These are phyloP conservation scores for Blastocystis sp. DNA, from an alignment of 352 stramenopile species.

Conservation along the genomic window DNA sequence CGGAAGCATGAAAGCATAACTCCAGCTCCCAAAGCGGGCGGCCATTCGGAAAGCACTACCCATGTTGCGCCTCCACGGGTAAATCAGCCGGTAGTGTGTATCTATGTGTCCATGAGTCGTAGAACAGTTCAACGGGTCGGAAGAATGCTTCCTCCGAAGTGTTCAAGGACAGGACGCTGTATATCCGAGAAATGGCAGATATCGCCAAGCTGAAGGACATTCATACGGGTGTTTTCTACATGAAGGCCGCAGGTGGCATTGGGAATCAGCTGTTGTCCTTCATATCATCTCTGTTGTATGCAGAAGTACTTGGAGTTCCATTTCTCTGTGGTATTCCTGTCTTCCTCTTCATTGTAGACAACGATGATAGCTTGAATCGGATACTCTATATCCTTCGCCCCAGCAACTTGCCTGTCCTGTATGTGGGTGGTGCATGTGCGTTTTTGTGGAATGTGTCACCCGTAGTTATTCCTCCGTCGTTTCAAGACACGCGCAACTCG, in stretches of 20 bases:
- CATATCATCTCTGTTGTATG: conserved; percentile 4
- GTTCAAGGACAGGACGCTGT: conserved; percentile 14
- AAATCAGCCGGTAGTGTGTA: too few species aligned
- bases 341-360: neutral
- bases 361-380: conserved; percentile 4
- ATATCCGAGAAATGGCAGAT: conserved; percentile 2
- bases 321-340: conserved; percentile 25
- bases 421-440: neutral
- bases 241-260: conserved; percentile 21
- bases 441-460: neutral
- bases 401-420: neutral
- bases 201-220: neutral
- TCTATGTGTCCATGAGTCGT: too few species aligned
- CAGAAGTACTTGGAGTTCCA: conserved; percentile 4
- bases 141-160: too few species aligned
- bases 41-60: too few species aligned
- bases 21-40: too few species aligned
- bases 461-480: neutral
- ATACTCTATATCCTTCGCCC: neutral
- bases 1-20: too few species aligned
- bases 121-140: too few species aligned
- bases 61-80: too few species aligned
- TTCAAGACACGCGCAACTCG: neutral
- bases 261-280: conserved; percentile 32
- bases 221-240: conserved; percentile 7